These are phyloP conservation scores for Clarireedia monteithiana DNA, from an alignment of 2,329 filamentous ascomycete genomes.

Conservation along the genomic window DNA sequence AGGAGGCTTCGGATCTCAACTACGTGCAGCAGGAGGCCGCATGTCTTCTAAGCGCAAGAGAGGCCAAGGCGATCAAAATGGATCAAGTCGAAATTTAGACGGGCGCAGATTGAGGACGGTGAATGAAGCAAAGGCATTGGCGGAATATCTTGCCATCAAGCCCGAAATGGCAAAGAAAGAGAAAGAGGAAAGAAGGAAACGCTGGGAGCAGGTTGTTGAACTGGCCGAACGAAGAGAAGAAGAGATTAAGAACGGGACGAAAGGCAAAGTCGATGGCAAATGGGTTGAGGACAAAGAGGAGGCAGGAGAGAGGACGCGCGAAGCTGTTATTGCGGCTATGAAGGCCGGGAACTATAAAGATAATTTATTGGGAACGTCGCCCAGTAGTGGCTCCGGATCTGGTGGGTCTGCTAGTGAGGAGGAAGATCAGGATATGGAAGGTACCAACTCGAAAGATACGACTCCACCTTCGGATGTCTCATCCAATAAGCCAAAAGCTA, in stretches of 20 bases:
- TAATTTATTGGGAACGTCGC: constrained; percentile 40
- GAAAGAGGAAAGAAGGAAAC: constrained; percentile 73
- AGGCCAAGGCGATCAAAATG: constrained; percentile 74
- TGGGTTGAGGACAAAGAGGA: constrained; percentile 97
- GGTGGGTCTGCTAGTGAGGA: constrained; percentile 19
- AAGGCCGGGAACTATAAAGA: constrained; percentile 56
- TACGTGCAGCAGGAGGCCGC: constrained; percentile 91
- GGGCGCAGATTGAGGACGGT: constrained; percentile 85
- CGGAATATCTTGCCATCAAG: constrained; percentile 90
- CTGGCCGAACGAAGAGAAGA: constrained; percentile 75
- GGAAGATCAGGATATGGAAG: constrained; percentile 27
- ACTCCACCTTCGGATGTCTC: constrained; percentile 39
- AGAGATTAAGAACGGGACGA: constrained; percentile 68
- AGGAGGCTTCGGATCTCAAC: constrained; percentile 93
- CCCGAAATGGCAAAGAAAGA: constrained; percentile 96
- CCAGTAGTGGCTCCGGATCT: constrained; percentile 30
- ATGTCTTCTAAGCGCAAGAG: constrained; percentile 92
- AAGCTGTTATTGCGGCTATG: constrained; percentile 66
- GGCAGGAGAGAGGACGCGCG: constrained; percentile 71
- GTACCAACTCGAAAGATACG: constrained; percentile 34
- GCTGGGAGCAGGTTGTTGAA: constrained; percentile 86
- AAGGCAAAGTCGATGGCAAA: constrained; percentile 71
- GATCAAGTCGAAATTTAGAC: constrained; percentile 87
- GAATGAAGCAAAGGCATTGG: constrained; percentile 88
- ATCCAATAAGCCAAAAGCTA: constrained; percentile 28